phyloP scores from a whole-genome alignment of 495 filamentous ascomycete species.

The Penicillium desertorum region DNA sequence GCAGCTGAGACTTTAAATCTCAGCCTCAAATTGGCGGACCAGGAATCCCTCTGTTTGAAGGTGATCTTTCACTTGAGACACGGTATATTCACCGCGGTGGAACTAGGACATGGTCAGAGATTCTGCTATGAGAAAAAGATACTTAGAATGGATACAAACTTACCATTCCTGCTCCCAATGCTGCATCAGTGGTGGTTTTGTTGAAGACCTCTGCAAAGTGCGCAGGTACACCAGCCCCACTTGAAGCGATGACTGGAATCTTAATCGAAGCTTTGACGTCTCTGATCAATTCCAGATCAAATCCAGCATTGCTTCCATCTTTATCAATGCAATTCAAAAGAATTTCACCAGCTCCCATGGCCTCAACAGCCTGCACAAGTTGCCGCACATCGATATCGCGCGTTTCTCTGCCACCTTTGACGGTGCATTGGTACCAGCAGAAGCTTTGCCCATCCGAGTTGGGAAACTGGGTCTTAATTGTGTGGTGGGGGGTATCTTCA shows the following conservation, averaged over 20 bases:
- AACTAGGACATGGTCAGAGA: constrained; percentile 55
- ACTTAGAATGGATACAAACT: constrained; percentile 23
- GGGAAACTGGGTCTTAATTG: constrained; percentile 65
- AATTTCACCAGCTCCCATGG: constrained; percentile 94
- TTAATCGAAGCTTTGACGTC: constrained; percentile 79
- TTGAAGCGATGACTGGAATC: constrained; percentile 95
- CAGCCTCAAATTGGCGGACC: constrained; percentile 70
- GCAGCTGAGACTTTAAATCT: constrained; percentile 22
- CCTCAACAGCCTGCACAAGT: constrained; percentile 84
- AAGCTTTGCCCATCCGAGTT: constrained; percentile 75
- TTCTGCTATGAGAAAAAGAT: neutral
- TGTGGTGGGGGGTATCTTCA: constrained; percentile 74
- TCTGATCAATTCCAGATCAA: constrained; percentile 87
- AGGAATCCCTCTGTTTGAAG: constrained; percentile 67
- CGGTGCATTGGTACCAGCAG: constrained; percentile 98
- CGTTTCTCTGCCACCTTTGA: constrained; percentile 90
- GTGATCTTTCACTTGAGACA: constrained; percentile 88
- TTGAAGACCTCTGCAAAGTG: constrained; percentile 93
- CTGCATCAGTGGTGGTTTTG: constrained; percentile 84
- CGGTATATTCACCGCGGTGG: constrained; percentile 91
- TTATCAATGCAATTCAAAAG: constrained; percentile 96
- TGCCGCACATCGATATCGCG: constrained; percentile 88
- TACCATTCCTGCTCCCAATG: constrained; percentile 91
- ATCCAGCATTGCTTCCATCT: constrained; percentile 92
- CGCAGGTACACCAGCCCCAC: constrained; percentile 82